Evolutionary conservation across 2,329 filamentous ascomycete species (phyloP), one percentile per base, ranked within the genome.

Genomic region (Scedosporium boydii): DNA sequence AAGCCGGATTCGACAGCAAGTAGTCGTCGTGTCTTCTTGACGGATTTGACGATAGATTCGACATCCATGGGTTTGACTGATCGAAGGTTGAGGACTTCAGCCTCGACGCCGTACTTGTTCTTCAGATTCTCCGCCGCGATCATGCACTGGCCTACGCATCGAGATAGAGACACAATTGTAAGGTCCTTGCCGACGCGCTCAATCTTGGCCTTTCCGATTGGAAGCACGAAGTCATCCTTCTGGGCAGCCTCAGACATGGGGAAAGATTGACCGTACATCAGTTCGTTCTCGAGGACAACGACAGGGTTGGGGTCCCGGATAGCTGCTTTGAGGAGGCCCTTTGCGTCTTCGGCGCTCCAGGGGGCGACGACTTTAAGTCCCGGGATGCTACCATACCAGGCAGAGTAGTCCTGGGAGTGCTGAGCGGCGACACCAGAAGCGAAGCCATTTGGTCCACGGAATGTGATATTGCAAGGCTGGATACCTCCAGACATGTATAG

Each of bases 401-500:
- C 92, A 60, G 91, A 91, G 83, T 96, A 99, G 76, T 99, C 95
- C 82, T 99, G 95, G 60, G 95, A 98, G 84, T 99, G 95, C 83
- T 99, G 95, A 65, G 95, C 95, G 67, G 81, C 95, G 71, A 99
- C 95, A 84, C 95, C 95, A 65, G 93, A 75, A 66, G 95, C 95
- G 77, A 99, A 99, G 72, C 95, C 95, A 80, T 99, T 99, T 78
- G 95, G 95, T 62, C 95, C 95, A 75, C 95, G 93, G 89, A 99
- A 99, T 70, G 95, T 98, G 79, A 99, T 93, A 83, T 98, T 98
- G 82, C 95, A 99, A 71, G 95, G 95, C 80, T 99, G 95, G 77
- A 97, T 98, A 77, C 95, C 95, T 72, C 95, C 95, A 67, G 95
- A 98, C 95, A 99, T 99, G 84, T 99, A 99, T 74, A 99, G 93